phyloP scores from a whole-genome alignment of 805 yeast genomes.

The Metschnikowia henanensis region DNA sequence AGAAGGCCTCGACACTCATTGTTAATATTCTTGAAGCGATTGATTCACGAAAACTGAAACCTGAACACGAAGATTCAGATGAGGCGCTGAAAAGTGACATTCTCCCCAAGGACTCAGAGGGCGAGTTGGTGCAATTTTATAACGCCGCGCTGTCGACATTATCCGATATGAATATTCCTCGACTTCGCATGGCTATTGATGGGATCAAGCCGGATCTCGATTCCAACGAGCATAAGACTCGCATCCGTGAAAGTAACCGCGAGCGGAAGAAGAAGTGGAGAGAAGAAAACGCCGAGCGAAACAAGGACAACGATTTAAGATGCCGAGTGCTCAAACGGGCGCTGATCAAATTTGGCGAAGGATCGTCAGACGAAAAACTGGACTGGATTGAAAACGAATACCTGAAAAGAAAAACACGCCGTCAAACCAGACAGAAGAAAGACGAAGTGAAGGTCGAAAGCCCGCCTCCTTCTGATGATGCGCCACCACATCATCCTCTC shows the following conservation, averaged over 20 bases:
- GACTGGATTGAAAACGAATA: constrained; percentile 80
- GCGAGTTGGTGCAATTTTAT: constrained; percentile 7
- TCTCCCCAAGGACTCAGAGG: neutral
- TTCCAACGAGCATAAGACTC: constrained; percentile 48
- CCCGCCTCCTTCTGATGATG: constrained; percentile 5
- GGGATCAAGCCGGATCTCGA: constrained; percentile 29
- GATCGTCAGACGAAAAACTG: constrained; percentile 49
- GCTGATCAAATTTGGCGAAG: constrained; percentile 58
- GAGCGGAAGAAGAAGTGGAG: constrained; percentile 84
- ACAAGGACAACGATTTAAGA: constrained; percentile 85
- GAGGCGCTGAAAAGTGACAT: no score
- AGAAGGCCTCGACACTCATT: constrained; percentile 24
- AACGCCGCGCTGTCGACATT: constrained; percentile 26
- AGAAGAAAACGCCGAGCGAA: constrained; percentile 73
- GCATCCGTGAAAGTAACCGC: constrained; percentile 65
- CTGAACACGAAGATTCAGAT: neutral
- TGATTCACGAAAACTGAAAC: neutral
- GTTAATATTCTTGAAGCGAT: constrained; percentile 22
- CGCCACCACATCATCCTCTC: constrained; percentile 24
- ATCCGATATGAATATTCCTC: constrained; percentile 23
- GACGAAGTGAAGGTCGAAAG: constrained; percentile 20
- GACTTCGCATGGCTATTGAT: constrained; percentile 18
- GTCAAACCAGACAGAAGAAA: constrained; percentile 48
- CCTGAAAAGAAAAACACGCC: constrained; percentile 57
- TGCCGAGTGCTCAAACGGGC: constrained; percentile 79